A percentile compares a stretch with the other conserved stretches of the same genome.
These are phyloP conservation scores for Erigeron philadelphicus DNA, from an alignment of 140 eudicot species.

Conservation along the genomic window DNA sequence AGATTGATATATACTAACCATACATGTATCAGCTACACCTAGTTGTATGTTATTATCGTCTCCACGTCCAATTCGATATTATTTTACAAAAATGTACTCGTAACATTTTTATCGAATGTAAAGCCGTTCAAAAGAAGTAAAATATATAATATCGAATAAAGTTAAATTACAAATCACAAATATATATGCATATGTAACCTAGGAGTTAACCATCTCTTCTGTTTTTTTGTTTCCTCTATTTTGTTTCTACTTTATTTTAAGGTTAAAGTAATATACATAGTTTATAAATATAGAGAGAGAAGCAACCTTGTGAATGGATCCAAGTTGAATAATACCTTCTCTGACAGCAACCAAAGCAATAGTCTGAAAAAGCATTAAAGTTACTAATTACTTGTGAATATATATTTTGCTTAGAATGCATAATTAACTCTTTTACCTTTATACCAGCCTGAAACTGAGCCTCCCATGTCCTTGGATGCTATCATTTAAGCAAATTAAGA, in stretches of 20 bases:
- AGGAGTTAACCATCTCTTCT: neutral
- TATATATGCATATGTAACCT: neutral
- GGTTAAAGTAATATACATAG: no score
- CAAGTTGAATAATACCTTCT: slow-evolving; percentile 95
- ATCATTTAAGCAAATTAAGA: slow-evolving; percentile 19
- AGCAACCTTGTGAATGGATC: slow-evolving; percentile 72
- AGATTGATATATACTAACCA: no score
- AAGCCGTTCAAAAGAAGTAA: no score
- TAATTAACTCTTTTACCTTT: slow-evolving; percentile 43
- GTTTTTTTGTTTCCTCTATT: no score
- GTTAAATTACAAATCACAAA: no score
- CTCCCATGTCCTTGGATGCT: slow-evolving; percentile 99
- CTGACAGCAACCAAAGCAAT: slow-evolving; percentile 95
- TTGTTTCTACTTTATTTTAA: no score
- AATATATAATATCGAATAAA: no score
- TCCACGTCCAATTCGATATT: no score
- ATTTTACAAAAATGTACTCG: no score
- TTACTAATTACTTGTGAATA: neutral
- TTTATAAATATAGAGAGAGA: neutral
- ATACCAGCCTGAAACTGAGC: slow-evolving; percentile 98
- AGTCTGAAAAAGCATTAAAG: slow-evolving; percentile 45
- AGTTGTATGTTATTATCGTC: no score
- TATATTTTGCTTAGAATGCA: neutral
- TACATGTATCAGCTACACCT: no score
- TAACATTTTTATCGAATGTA: no score